A percentile compares a stretch with the other conserved stretches of the same genome.
Evolutionary conservation across 768 basidiomycete genomes (phyloP).

Genomic region (Amyloporia xantha): DNA sequence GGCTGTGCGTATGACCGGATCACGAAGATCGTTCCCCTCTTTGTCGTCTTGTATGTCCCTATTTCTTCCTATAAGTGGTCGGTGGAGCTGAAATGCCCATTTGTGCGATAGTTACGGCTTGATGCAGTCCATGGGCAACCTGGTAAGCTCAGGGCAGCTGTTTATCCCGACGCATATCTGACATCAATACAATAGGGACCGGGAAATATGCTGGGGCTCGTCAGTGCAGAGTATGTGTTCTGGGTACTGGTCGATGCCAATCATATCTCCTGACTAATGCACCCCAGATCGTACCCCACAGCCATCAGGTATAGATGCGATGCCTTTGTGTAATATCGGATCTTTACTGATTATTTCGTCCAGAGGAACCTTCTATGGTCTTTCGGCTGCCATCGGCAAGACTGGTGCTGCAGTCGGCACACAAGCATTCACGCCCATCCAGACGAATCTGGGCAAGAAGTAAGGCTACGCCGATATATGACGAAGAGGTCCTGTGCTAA

Average conservation of each 20-base stretch:
- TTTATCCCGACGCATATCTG: too few species aligned
- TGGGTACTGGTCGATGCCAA: neutral
- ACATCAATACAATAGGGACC: slow-evolving; percentile 50
- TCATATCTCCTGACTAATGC: neutral
- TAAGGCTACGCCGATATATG: slow-evolving; percentile 19
- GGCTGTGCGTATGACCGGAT: slow-evolving; percentile 58
- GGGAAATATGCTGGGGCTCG: slow-evolving; percentile 64
- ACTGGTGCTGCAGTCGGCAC: slow-evolving; percentile 66
- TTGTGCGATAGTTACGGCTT: slow-evolving; percentile 46
- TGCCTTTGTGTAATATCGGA: neutral
- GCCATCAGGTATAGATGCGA: slow-evolving; percentile 2
- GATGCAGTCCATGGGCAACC: slow-evolving; percentile 65
- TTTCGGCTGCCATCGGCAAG: slow-evolving; percentile 64
- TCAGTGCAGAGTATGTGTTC: slow-evolving; percentile 52
- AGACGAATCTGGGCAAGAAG: slow-evolving; percentile 58
- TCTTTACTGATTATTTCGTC: neutral
- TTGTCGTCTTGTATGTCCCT: slow-evolving; percentile 55
- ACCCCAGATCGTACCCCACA: slow-evolving; percentile 1
- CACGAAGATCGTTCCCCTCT: slow-evolving; percentile 53
- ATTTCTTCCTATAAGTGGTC: neutral
- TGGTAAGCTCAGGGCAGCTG: slow-evolving; percentile 31
- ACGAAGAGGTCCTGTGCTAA: neutral
- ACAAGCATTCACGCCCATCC: slow-evolving; percentile 66
- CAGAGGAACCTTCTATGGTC: slow-evolving; percentile 64
- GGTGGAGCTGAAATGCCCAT: neutral